Evolutionary conservation across 2,329 filamentous ascomycete species (phyloP).

Genomic region (Epichloe aotearoae): DNA sequence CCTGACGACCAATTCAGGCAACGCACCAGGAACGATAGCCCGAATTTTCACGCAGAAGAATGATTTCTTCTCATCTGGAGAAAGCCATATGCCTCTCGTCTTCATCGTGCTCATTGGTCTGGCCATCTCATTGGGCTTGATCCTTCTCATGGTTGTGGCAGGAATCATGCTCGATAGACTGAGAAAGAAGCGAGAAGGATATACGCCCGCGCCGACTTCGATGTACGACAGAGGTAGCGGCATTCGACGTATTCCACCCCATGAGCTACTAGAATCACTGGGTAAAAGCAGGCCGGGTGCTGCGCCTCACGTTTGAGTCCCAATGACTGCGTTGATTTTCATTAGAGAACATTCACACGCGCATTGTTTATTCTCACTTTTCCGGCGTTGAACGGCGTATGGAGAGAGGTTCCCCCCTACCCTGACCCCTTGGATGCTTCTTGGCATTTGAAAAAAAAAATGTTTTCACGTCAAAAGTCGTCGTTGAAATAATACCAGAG

Average conservation of each 20-base stretch:
- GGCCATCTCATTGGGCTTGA: slow-evolving; percentile 62
- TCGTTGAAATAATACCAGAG: too few species aligned
- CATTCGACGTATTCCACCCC: slow-evolving; percentile 46
- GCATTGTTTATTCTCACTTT: slow-evolving; percentile 7
- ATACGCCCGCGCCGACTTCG: slow-evolving; percentile 60
- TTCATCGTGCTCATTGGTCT: slow-evolving; percentile 72
- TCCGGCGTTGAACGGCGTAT: slow-evolving; percentile 4
- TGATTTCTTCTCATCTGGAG: slow-evolving; percentile 55
- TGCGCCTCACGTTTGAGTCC: slow-evolving; percentile 36
- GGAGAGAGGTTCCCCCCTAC: background rate
- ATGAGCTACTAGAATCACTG: slow-evolving; percentile 43
- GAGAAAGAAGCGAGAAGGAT: slow-evolving; percentile 66
- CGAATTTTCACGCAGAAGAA: slow-evolving; percentile 73
- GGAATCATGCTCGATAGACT: slow-evolving; percentile 65
- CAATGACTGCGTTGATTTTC: slow-evolving; percentile 10
- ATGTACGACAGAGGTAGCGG: slow-evolving; percentile 47
- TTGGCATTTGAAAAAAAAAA: too few species aligned
- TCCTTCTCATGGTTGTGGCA: slow-evolving; percentile 62
- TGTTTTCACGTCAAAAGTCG: too few species aligned
- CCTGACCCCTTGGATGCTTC: too few species aligned
- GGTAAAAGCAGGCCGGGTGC: slow-evolving; percentile 31
- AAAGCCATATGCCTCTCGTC: slow-evolving; percentile 52
- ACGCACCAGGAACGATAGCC: slow-evolving; percentile 59
- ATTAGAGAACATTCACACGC: slow-evolving; percentile 15
- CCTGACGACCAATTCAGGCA: slow-evolving; percentile 56